Evolutionary conservation across 2,329 filamentous ascomycete species (phyloP).

Genomic region (Cryphonectria nitschkei): DNA sequence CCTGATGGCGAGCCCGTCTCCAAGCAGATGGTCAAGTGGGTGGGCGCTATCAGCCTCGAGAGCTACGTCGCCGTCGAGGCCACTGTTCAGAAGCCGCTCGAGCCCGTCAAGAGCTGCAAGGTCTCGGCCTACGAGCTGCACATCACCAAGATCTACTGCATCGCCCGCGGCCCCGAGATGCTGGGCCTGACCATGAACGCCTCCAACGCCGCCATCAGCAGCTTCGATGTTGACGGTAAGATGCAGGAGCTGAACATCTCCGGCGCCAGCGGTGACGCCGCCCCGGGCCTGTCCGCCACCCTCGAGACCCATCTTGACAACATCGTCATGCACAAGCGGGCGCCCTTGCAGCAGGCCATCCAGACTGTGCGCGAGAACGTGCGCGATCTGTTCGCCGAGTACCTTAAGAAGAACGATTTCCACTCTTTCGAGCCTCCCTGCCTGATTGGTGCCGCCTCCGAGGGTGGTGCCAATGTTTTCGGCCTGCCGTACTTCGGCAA

Average conservation of each 20-base stretch:
- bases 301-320: constrained; percentile 89
- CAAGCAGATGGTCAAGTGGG: constrained; percentile 95
- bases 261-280: constrained; percentile 33
- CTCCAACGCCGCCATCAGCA: constrained; percentile 58
- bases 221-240: constrained; percentile 60
- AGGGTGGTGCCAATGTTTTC: constrained; percentile 93
- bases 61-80: constrained; percentile 83
- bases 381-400: constrained; percentile 51
- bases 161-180: constrained; percentile 64
- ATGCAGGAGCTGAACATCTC: constrained; percentile 46
- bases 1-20: constrained; percentile 67
- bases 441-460: constrained; percentile 85
- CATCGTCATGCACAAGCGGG: constrained; percentile 88
- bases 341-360: constrained; percentile 88
- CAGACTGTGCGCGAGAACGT: constrained; percentile 40
- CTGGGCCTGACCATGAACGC: constrained; percentile 62
- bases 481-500: constrained; percentile 86
- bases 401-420: constrained; percentile 75
- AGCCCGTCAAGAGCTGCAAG: constrained; percentile 85
- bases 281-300: constrained; percentile 67
- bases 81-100: constrained; percentile 76
- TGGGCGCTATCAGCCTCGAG: constrained; percentile 73
- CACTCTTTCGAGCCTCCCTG: constrained; percentile 87
- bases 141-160: constrained; percentile 80
- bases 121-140: constrained; percentile 85